Base-by-base conservation (phyloP, 1,139 yeast species). In the Hansenula sp. region DNA sequence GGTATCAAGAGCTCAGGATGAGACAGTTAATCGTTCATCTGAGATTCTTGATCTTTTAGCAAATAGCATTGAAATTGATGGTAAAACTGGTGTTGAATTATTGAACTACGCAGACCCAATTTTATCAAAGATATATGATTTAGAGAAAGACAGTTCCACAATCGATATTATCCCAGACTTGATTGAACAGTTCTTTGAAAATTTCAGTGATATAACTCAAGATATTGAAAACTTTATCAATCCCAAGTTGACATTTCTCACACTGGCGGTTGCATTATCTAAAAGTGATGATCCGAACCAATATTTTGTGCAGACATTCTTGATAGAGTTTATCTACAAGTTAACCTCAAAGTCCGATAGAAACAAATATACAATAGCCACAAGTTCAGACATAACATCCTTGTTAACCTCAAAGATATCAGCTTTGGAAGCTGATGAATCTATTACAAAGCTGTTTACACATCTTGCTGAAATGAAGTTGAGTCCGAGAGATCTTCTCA, bases 101-200 rank as follows among this genome's bases (percentile, higher is more conserved):
- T 3, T 25, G 4, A 7, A 5, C 5, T 16, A 18, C 3, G 34
- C 34, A 11, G 34, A 32, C 4, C 10, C 20, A 3, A 22, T 32
- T 3, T 5, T 22, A 5, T 10, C 7, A 9, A 32, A 32, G 12
- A 11, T 12, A 4, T 29, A 10, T 3, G 32, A 22, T 11, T 2
- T 11, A 8, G 27, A 32, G 7, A 22, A 32, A 11, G 34, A 32
- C 16, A 6, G 5, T 14, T 19, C 34, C 2, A 10, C 17, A 17
- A 4, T 32, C 3, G 27, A 32, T 14, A 28, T 20, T 9, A 22
- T 32, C 9, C 34, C 34, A 24, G 21, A 9, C 6, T 20, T 41
- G 8, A 16, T 41, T 10, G 36, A 28, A 25, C 32, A 39, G 10
- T 29, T 29, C 8, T 24, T 39, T 11, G 42, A 36, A 6, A 20